phyloP scores from a whole-genome alignment of 2,329 filamentous ascomycete species.

The Blastomyces gilchristii region DNA sequence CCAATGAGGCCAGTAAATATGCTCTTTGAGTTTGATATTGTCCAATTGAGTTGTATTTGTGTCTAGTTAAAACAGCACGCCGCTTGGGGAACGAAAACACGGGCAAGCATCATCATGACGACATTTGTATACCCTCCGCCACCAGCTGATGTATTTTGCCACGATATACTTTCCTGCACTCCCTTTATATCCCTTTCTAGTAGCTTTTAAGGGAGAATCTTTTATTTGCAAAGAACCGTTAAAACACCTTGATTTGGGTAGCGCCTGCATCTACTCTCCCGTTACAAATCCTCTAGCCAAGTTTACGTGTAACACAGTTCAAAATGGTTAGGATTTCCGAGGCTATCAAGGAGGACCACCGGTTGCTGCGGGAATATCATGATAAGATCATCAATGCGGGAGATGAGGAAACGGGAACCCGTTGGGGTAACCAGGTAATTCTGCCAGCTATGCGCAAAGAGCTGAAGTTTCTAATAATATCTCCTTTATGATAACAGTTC shows the following conservation, averaged over 20 bases:
- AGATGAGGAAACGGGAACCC: slow-evolving; percentile 35
- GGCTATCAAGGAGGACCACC: slow-evolving; percentile 35
- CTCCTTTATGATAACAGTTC: slow-evolving; percentile 25
- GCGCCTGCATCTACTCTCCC: neutral
- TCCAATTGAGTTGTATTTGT: neutral
- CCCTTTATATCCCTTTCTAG: neutral
- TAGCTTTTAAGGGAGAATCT: neutral
- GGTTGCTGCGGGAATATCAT: slow-evolving; percentile 35
- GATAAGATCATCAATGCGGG: slow-evolving; percentile 33
- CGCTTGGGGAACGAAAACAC: neutral
- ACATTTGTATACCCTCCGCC: neutral
- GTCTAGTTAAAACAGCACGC: neutral
- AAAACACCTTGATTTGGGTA: neutral
- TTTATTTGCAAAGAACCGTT: neutral
- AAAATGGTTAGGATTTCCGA: slow-evolving; percentile 25
- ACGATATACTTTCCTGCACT: neutral
- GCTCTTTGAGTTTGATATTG: neutral
- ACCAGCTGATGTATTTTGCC: neutral
- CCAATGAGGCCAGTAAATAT: neutral
- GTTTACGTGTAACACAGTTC: neutral
- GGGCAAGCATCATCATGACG: slow-evolving; percentile 2
- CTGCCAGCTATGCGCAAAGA: neutral
- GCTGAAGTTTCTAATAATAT: neutral
- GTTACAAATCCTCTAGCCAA: neutral
- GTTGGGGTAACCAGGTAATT: slow-evolving; percentile 36